Percentiles rank a stretch among this genome's conserved stretches.
phyloP scores from a whole-genome alignment of 1,284 basidiomycete species.

The Takashimella tepidaria region DNA sequence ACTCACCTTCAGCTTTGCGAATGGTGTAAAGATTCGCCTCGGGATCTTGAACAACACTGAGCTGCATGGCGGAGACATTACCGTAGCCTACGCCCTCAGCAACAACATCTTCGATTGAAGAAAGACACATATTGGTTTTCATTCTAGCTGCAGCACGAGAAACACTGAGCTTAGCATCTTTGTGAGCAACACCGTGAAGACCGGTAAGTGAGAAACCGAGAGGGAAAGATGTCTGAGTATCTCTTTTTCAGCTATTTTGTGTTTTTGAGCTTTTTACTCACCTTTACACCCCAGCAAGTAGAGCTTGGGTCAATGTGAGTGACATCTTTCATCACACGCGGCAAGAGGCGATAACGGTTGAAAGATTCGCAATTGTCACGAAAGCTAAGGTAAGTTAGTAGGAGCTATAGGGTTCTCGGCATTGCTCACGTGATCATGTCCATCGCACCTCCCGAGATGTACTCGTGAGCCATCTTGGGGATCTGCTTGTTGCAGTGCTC shows the following conservation, averaged over 20 bases:
- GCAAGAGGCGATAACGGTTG: conserved; percentile 28
- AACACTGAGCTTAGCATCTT: conserved; percentile 27
- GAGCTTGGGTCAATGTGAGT: conserved; percentile 18
- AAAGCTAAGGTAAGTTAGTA: conserved; percentile 5
- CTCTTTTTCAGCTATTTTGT: background rate
- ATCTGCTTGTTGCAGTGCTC: conserved; percentile 11
- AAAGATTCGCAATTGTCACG: conserved; percentile 26
- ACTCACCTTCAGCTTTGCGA: conserved; percentile 22
- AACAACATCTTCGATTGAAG: conserved; percentile 28
- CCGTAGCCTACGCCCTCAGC: conserved; percentile 10
- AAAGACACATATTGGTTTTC: conserved; percentile 27
- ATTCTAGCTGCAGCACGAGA: conserved; percentile 24
- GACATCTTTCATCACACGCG: conserved; percentile 30
- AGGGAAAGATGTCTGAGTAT: conserved; percentile 14
- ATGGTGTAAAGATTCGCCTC: conserved; percentile 22
- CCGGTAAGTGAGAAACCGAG: conserved; percentile 35
- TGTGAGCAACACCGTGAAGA: conserved; percentile 32
- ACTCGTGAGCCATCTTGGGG: conserved; percentile 14
- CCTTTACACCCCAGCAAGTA: conserved; percentile 19
- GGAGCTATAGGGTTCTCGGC: too few relatives aligned
- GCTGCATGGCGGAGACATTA: conserved; percentile 25
- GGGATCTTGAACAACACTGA: conserved; percentile 24
- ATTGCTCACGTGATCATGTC: conserved; percentile 19
- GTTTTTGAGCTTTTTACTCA: conserved; percentile 1
- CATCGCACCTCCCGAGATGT: conserved; percentile 26